Conservation (phyloP, 257 asterid species). For the Penstemon barbatus region DNA sequence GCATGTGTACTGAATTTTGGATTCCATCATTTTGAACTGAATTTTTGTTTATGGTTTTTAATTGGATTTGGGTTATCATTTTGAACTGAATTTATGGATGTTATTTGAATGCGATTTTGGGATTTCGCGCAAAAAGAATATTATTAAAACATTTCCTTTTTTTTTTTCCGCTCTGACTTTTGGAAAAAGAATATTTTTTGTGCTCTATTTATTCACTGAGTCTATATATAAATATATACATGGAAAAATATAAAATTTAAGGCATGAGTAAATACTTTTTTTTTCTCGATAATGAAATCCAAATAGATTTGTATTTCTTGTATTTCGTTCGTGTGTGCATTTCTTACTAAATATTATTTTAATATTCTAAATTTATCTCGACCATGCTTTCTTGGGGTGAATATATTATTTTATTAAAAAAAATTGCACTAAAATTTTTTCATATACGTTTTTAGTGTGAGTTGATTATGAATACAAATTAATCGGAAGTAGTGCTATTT, state of each 20-base stretch:
- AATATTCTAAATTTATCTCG: conserved; percentile 28
- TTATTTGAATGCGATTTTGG: conserved; percentile 23
- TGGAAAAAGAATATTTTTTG: conserved; percentile 35
- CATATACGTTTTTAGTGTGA: conserved; percentile 39
- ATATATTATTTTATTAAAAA: conserved; percentile 19
- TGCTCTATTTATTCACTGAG: conserved; percentile 32
- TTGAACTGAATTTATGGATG: too few relatives aligned
- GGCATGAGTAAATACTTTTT: conserved; percentile 17
- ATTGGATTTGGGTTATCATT: conserved; percentile 23
- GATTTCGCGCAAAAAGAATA: conserved; percentile 56
- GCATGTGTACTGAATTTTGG: too few relatives aligned
- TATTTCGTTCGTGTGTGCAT: neutral
- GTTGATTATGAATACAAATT: conserved; percentile 28
- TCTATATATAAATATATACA: neutral
- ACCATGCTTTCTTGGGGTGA: conserved; percentile 17
- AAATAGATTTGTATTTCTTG: too few relatives aligned
- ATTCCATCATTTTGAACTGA: neutral
- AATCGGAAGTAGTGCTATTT: conserved; percentile 6
- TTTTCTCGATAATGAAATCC: conserved; percentile 16
- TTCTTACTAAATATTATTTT: conserved; percentile 31
- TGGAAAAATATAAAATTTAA: conserved; percentile 2
- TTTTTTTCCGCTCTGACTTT: neutral
- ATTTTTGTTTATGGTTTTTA: conserved; percentile 44
- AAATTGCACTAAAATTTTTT: conserved; percentile 30
- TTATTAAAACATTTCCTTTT: conserved; percentile 18